Evolutionary conservation across 352 stramenopile genomes (phyloP).

Genomic region (Pseudoperonospora humuli): DNA sequence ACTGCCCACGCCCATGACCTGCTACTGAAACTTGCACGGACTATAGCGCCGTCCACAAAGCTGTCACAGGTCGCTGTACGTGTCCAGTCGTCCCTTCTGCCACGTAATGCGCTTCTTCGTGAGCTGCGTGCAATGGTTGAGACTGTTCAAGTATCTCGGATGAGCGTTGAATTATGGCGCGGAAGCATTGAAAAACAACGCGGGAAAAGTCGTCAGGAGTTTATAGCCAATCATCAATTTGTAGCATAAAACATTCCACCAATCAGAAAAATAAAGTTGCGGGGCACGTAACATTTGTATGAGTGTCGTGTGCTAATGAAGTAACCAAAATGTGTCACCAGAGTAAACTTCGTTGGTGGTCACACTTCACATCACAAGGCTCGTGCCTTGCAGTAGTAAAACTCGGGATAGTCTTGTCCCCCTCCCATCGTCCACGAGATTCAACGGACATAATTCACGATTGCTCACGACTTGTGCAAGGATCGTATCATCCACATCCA

Average conservation of each 20-base stretch:
- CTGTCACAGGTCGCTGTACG: neutral
- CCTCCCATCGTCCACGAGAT: too few species aligned
- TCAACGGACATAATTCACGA: too few species aligned
- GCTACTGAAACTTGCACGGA: neutral
- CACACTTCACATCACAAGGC: too few species aligned
- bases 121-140: neutral
- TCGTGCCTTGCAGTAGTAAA: too few species aligned
- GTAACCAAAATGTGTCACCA: too few species aligned
- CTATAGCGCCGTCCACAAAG: constrained; percentile 5
- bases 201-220: constrained; percentile 5
- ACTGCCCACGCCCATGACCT: constrained; percentile 7
- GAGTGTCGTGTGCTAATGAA: too few species aligned
- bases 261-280: constrained; percentile 3
- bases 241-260: too few species aligned
- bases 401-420: too few species aligned
- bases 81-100: constrained; percentile 1
- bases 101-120: neutral
- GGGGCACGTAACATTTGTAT: too few species aligned
- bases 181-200: constrained; percentile 6
- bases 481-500: too few species aligned
- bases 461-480: too few species aligned
- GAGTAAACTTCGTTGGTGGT: too few species aligned
- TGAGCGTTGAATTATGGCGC: constrained; percentile 17
- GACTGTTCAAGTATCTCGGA: neutral
- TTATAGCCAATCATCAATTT: constrained; percentile 8